Evolutionary conservation across 2,329 filamentous ascomycete genomes (phyloP), one percentile per base, ranked within the genome.

Genomic region (Karstenula rhodostoma): DNA sequence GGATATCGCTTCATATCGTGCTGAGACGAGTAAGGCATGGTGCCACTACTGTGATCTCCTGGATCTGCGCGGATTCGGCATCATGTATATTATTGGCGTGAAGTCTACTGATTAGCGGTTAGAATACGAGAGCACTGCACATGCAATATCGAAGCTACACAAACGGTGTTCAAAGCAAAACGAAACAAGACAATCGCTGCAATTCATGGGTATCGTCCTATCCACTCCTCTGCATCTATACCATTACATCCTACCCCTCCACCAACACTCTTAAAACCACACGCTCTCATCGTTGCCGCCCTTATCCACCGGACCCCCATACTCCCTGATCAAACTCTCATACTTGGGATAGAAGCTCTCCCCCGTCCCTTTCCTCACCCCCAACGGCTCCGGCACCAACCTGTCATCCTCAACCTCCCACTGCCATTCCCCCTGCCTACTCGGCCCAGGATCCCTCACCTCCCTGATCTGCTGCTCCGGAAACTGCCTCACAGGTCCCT

Each of bases 311-410:
- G 17, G 9, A 23, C 15, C 23, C 6, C 29, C 22, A 35, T 53
- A 53, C 35, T 53, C 50, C 7, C 23, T 4, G 8, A 53, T 25
- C 35, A 53, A 13, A 53, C 35, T 53, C 17, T 43, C 29, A 37
- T 35, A 29, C 9, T 15, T n/a, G 12, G 15, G 27, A 19, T 55
- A 55, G 37, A 47, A 55, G 23, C 42, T 29, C n/a, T 42, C 19
- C 42, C 19, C 27, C 10, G 13, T 35, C 47, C 17, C 17, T 27
- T 37, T 37, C n/a, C 52, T n/a, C 0, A 46, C 15, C 10, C 29
- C 25, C n/a, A 55, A 17, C 19, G 23, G 17, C 27, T 25, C 3
- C 27, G 52, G 52, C 42, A 47, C 40, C 27, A 47, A 9, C 5
- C 5, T 42, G 27, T 35, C 42, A 9, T 55, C 40, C n/a, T 27